A percentile compares a stretch with the other conserved stretches of the same genome.
Evolutionary conservation across 257 asterid genomes (phyloP).

Genomic region (Capsicum pubescens): DNA sequence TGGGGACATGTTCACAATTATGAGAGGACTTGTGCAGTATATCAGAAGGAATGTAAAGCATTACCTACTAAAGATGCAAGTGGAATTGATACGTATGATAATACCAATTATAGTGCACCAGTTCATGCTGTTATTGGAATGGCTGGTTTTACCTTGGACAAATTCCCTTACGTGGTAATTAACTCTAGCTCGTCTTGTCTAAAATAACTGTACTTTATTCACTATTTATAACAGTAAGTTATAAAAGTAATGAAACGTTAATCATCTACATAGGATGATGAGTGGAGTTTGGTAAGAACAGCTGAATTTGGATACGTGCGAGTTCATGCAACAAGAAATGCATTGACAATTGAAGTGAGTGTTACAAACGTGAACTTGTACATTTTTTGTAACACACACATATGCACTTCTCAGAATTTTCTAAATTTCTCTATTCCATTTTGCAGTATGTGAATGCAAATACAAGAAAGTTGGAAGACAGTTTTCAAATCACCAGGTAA

Average conservation of each 20-base stretch:
- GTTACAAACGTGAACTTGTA: neutral
- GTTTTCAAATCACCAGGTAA: constrained; percentile 51
- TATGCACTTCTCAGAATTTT: neutral
- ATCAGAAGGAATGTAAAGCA: constrained; percentile 58
- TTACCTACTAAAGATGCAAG: constrained; percentile 61
- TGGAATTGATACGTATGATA: constrained; percentile 51
- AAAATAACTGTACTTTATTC: neutral
- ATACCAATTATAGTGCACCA: constrained; percentile 69
- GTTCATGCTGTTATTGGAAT: constrained; percentile 83
- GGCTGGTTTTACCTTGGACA: constrained; percentile 83
- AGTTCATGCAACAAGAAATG: constrained; percentile 54
- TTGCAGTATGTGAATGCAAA: constrained; percentile 72
- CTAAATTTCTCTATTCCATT: neutral
- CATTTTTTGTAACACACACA: neutral
- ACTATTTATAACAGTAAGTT: neutral
- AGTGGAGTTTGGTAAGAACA: constrained; percentile 70
- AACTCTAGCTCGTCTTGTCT: neutral
- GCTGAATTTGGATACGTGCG: constrained; percentile 66
- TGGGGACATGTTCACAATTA: constrained; percentile 96
- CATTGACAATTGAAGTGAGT: constrained; percentile 69
- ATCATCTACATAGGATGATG: constrained; percentile 47
- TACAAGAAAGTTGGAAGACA: constrained; percentile 56
- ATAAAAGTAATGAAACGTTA: neutral
- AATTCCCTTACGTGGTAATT: constrained; percentile 57
- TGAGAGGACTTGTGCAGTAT: constrained; percentile 82